Base-by-base conservation (phyloP, 2,329 filamentous ascomycete species). In the Colletotrichum incanum region DNA sequence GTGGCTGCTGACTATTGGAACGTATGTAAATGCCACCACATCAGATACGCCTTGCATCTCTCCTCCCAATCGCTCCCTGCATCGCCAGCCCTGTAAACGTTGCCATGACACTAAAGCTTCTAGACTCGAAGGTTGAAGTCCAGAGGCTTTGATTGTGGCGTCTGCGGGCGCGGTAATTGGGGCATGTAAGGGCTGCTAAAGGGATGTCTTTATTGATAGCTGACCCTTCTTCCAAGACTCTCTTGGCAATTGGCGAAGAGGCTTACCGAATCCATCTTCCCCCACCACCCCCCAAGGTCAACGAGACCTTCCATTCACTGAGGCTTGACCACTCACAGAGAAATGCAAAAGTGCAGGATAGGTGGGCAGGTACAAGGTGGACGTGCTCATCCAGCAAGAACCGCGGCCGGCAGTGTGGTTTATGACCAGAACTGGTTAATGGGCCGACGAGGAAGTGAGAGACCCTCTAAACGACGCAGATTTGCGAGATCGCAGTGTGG, bases 1-100 rank as follows among this genome's bases (percentile, higher is more conserved):
- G 69, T 72, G 65, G 69, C 69, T 72, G 65, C 69, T 59, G 69
- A 72, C 31, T 68, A 72, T 72, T 59, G 65, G 59, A 58, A 72
- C 65, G 28, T 64, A 20, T 64, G 65, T 20, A 50, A 47, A 64
- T 63, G 69, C 58, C 45, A 68, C 39, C 59, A 43, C 63, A 16
- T 39, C 56, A 28, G 39, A 52, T 26, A 23, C 52, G 52, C 59
- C 58, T 60, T 68, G 45, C 69, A 31, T 63, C 49, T 18, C n/a
- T 55, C 26, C n/a, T 23, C 31, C 56, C 28, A 16, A 28, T 20
- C 31, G 12, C 58, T 50, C 59, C 50, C 37, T 63, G 31, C 56
- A 16, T 41, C 23, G 52, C 34, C 69, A 64, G 69, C 69, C 59
- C 65, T 68, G 65, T 61, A 39, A 59, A 60, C 64, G 65, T 68